Percentiles rank a stretch among this genome's conserved stretches.
These are phyloP conservation scores for Mucor indicus DNA, from an alignment of 371 early-diverging fungal species.

Conservation along the genomic window DNA sequence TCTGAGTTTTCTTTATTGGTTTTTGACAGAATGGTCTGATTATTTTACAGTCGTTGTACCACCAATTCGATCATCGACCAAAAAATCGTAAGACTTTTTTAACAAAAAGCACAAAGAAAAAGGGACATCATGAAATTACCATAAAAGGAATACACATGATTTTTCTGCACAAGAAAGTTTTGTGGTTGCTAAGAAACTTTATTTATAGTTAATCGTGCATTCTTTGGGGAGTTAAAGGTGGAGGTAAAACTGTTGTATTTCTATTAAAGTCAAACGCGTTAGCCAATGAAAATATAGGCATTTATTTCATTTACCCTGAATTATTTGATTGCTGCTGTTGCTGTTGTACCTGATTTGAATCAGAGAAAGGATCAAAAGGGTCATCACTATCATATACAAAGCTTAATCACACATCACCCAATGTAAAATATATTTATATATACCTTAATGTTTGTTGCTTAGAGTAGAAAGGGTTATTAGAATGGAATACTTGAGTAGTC, in stretches of 20 bases:
- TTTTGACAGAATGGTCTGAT: no score
- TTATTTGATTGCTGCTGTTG: constrained; percentile 7
- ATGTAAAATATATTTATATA: neutral
- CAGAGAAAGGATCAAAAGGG: constrained; percentile 47
- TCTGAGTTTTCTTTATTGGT: no score
- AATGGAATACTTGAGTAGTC: neutral
- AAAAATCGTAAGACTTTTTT: no score
- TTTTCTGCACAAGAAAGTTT: no score
- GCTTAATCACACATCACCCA: no score
- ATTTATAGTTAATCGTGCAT: constrained; percentile 32
- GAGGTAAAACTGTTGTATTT: constrained; percentile 20
- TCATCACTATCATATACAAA: constrained; percentile 7
- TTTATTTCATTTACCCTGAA: constrained; percentile 25
- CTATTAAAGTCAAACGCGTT: constrained; percentile 1
- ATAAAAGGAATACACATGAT: no score
- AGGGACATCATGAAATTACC: no score
- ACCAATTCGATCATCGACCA: no score
- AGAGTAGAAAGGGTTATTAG: neutral
- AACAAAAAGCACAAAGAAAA: no score
- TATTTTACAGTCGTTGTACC: no score
- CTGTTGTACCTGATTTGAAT: constrained; percentile 16
- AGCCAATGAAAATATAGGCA: constrained; percentile 4
- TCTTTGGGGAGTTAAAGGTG: constrained; percentile 41
- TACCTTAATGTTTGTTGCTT: neutral
- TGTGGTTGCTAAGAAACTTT: no score